Percentiles rank a stretch among this genome's conserved stretches.
These are phyloP conservation scores for Phytopythium helicoides DNA, from an alignment of 352 stramenopile genomes.

Conservation along the genomic window DNA sequence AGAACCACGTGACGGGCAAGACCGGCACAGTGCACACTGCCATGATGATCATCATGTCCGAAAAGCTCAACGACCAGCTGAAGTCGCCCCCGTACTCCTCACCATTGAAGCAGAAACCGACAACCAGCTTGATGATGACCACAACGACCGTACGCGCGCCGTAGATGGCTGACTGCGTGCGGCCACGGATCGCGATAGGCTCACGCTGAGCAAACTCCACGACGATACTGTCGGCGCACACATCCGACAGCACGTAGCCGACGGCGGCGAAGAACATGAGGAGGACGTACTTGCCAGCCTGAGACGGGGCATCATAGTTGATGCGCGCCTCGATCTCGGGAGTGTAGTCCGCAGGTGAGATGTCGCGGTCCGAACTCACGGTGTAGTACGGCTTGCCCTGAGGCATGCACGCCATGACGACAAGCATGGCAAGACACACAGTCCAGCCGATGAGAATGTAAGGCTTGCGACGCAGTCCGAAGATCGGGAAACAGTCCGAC, in stretches of 20 bases:
- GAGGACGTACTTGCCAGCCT: slow-evolving; percentile 24
- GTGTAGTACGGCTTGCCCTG: slow-evolving; percentile 25
- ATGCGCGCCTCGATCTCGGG: slow-evolving; percentile 9
- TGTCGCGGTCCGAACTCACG: slow-evolving; percentile 19
- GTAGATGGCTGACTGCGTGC: slow-evolving; percentile 34
- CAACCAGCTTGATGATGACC: slow-evolving; percentile 12
- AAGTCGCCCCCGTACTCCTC: slow-evolving; percentile 32
- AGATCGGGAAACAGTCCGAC: slow-evolving; percentile 18
- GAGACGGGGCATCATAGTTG: slow-evolving; percentile 16
- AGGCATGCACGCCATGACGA: slow-evolving; percentile 22
- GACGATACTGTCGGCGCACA: slow-evolving; percentile 22
- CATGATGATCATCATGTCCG: slow-evolving; percentile 25
- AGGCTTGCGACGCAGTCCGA: slow-evolving; percentile 14
- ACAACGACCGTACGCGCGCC: slow-evolving; percentile 21
- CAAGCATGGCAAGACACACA: slow-evolving; percentile 21
- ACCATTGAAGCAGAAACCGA: slow-evolving; percentile 30
- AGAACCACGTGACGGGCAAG: slow-evolving; percentile 30
- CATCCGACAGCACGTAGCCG: slow-evolving; percentile 30
- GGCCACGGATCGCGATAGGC: slow-evolving; percentile 21
- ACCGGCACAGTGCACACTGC: slow-evolving; percentile 17
- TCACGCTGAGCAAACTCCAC: slow-evolving; percentile 39
- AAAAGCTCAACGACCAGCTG: slow-evolving; percentile 24
- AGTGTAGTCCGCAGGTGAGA: slow-evolving; percentile 8
- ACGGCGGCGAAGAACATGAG: slow-evolving; percentile 30
- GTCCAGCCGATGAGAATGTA: slow-evolving; percentile 24